Evolutionary conservation across 306 rosid genomes (phyloP), one percentile per base, ranked within the genome.

Genomic region (Astragalus membranaceus): DNA sequence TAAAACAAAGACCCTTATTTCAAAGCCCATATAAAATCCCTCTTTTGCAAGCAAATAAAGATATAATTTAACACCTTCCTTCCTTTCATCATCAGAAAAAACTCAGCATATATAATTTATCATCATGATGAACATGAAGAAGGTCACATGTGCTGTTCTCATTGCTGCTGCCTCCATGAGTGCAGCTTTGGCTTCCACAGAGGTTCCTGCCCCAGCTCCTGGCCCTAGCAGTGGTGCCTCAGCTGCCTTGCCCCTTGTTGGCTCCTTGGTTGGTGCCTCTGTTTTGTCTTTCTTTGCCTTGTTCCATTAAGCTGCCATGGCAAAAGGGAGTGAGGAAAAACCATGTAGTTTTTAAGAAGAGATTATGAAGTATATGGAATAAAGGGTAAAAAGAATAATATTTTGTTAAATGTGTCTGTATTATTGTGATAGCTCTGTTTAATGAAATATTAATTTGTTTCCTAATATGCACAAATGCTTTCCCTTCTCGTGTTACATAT

Each of bases 221-320:
- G 79, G 83, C 41, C 88, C 88, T 3, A 17, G 41, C 64, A 76
- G 56, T 8, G 80, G 64, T 8, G 88, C 90, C 79, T 54, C 78
- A 3, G 73, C 85, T 8, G 10, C 81, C 0, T 15, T 61, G 23
- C 67, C 67, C 67, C 70, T 81, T 10, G 74, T 87, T 79, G 90
- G 89, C 13, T 83, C 85, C 32, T 79, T 87, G 82, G 69, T 83
- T 44, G 90, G 92, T 69, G 96, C 96, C 57, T 83, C 88, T 4
- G 50, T 84, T 46, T 61, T 81, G 62, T 82, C 91, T 64, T 80
- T 86, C 81, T 71, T 88, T 75, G 86, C 85, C 51, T 79, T 80
- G 52, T 83, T 87, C 78, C 85, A 78, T 12, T 85, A 79, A 85
- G 75, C 36, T 44, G 26, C 44, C 44, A 1, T 7, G 2, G 2